These are phyloP conservation scores for Polygonum maritimum DNA, from an alignment of 148 eudicot genomes.

Conservation along the genomic window DNA sequence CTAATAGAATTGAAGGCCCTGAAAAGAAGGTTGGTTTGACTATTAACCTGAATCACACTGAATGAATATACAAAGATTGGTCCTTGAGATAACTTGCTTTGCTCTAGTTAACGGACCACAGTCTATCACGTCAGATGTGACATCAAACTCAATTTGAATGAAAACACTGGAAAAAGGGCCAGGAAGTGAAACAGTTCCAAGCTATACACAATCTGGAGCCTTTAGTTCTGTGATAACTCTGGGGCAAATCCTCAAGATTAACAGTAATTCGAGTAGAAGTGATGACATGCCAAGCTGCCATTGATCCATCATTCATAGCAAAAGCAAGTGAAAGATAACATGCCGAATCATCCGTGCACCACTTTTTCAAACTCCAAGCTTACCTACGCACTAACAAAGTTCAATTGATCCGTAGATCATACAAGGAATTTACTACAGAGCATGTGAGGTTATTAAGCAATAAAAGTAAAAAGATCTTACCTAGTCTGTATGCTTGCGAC, in stretches of 20 bases:
- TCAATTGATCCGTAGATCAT: background rate
- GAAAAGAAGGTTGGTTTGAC: background rate
- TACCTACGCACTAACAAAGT: background rate
- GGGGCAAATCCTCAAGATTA: no score
- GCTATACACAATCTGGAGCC: no score
- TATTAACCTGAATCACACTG: background rate
- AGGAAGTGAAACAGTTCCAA: no score
- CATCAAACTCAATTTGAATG: no score
- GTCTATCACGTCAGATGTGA: no score
- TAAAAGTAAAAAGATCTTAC: background rate
- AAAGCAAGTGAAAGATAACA: background rate
- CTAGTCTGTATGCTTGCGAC: slow-evolving; percentile 26
- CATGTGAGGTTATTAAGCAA: background rate
- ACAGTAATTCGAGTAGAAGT: no score
- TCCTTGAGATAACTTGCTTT: background rate
- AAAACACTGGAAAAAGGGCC: no score
- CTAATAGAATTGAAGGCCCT: no score
- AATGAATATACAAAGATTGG: background rate
- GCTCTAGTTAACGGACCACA: background rate
- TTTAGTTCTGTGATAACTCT: no score
- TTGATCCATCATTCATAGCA: background rate
- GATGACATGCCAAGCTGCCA: no score
- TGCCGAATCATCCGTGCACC: background rate
- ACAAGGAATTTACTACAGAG: background rate
- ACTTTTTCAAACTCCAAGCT: background rate